A percentile compares a stretch with the other conserved stretches of the same genome.
Conservation (phyloP, 352 stramenopile species). For the Phytophthora tubulina region DNA sequence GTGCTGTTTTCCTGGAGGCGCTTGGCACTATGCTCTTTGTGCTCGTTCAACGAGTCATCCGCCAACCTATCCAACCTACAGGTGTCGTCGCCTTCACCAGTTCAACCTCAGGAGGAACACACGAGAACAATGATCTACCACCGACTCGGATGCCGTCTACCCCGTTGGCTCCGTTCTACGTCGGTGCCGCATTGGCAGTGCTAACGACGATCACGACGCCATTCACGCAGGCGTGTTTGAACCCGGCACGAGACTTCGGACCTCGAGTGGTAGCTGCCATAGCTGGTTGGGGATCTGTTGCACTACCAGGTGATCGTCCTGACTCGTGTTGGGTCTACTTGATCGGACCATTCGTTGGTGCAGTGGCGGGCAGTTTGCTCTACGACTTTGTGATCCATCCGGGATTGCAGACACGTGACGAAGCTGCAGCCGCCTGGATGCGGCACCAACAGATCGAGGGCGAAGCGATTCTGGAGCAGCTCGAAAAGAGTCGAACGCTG, state of each 20-base stretch:
- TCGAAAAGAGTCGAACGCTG: slow-evolving; percentile 45
- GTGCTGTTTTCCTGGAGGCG: slow-evolving; percentile 65
- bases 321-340: slow-evolving; percentile 77
- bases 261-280: slow-evolving; percentile 67
- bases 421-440: slow-evolving; percentile 41
- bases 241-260: slow-evolving; percentile 83
- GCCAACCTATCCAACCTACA: slow-evolving; percentile 39
- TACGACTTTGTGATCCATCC: slow-evolving; percentile 60
- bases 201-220: slow-evolving; percentile 67
- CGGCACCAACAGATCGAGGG: slow-evolving; percentile 40
- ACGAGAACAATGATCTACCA: slow-evolving; percentile 18
- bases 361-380: slow-evolving; percentile 55
- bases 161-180: slow-evolving; percentile 51
- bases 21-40: slow-evolving; percentile 70
- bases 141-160: slow-evolving; percentile 20
- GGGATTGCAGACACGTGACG: slow-evolving; percentile 33
- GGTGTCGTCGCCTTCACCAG: slow-evolving; percentile 29
- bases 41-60: slow-evolving; percentile 67
- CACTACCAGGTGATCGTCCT: slow-evolving; percentile 50
- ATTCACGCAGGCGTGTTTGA: slow-evolving; percentile 78
- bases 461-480: slow-evolving; percentile 43
- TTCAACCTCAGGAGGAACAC: slow-evolving; percentile 1
- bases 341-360: slow-evolving; percentile 65
- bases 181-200: slow-evolving; percentile 59
- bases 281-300: slow-evolving; percentile 64